These are phyloP conservation scores for Brassica nigra DNA, from an alignment of 345 rosid species.

Conservation along the genomic window DNA sequence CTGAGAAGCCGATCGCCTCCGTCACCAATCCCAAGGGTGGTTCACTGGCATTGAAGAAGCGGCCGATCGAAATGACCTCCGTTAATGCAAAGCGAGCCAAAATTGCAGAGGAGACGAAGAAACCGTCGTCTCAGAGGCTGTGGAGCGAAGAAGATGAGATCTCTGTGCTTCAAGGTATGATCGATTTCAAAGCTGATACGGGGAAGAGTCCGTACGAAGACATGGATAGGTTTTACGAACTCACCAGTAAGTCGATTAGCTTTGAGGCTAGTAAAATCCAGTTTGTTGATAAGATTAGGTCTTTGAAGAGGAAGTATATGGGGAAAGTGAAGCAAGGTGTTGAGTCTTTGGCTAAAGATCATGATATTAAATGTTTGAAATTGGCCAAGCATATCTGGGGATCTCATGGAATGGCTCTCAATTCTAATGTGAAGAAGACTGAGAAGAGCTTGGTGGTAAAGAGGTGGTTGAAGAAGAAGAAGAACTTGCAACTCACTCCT, in stretches of 20 bases:
- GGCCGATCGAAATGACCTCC: background rate
- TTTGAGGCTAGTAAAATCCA: constrained; percentile 35
- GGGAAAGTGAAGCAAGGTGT: constrained; percentile 23
- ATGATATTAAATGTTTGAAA: constrained; percentile 29
- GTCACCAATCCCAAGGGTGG: background rate
- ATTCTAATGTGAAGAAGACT: background rate
- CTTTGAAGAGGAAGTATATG: constrained; percentile 43
- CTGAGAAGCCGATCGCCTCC: background rate
- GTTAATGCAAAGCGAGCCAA: constrained; percentile 17
- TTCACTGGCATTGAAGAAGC: constrained; percentile 16
- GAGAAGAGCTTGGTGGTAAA: background rate
- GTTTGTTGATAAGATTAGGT: constrained; percentile 42
- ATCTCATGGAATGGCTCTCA: background rate
- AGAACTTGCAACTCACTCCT: background rate
- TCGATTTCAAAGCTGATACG: constrained; percentile 28
- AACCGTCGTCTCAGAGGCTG: constrained; percentile 25
- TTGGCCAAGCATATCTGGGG: constrained; percentile 46
- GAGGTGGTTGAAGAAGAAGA: background rate
- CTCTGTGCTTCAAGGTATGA: constrained; percentile 39
- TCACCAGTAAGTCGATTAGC: constrained; percentile 31
- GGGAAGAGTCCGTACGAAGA: constrained; percentile 34
- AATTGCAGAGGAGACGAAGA: constrained; percentile 3
- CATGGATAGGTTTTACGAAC: constrained; percentile 36
- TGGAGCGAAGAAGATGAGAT: constrained; percentile 53
- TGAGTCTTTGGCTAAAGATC: constrained; percentile 30